Evolutionary conservation across 2,329 filamentous ascomycete genomes (phyloP).

Genomic region (Bipolaris cookei): DNA sequence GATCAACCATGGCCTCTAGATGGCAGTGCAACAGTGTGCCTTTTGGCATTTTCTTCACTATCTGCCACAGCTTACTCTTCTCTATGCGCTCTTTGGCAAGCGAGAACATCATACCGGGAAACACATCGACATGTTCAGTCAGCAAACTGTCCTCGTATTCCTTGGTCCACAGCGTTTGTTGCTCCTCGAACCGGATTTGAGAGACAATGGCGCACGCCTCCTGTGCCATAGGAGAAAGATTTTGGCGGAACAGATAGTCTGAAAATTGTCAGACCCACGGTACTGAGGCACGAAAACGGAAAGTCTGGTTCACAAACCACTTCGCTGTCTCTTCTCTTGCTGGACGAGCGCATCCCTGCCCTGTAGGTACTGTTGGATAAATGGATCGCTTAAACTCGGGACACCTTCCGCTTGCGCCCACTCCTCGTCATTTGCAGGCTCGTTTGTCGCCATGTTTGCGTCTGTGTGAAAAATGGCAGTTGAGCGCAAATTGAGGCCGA

Average conservation of each 20-base stretch:
- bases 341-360: slow-evolving; percentile 77
- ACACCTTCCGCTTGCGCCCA: slow-evolving; percentile 53
- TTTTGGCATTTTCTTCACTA: slow-evolving; percentile 87
- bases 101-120: slow-evolving; percentile 92
- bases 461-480: neutral
- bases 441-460: slow-evolving; percentile 32
- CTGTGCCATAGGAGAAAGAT: slow-evolving; percentile 77
- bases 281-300: neutral
- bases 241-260: slow-evolving; percentile 74
- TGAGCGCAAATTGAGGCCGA: neutral
- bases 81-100: slow-evolving; percentile 87
- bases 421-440: slow-evolving; percentile 40
- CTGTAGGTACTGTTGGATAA: slow-evolving; percentile 80
- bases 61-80: slow-evolving; percentile 81
- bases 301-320: slow-evolving; percentile 62
- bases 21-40: slow-evolving; percentile 86
- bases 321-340: slow-evolving; percentile 81
- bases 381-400: slow-evolving; percentile 65
- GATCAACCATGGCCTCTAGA: slow-evolving; percentile 88
- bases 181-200: slow-evolving; percentile 79
- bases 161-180: slow-evolving; percentile 75
- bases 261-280: slow-evolving; percentile 35
- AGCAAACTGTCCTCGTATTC: slow-evolving; percentile 74
- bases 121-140: slow-evolving; percentile 68
- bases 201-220: slow-evolving; percentile 81